Evolutionary conservation across 2,329 filamentous ascomycete genomes (phyloP).

Genomic region (Aspergillus texensis): DNA sequence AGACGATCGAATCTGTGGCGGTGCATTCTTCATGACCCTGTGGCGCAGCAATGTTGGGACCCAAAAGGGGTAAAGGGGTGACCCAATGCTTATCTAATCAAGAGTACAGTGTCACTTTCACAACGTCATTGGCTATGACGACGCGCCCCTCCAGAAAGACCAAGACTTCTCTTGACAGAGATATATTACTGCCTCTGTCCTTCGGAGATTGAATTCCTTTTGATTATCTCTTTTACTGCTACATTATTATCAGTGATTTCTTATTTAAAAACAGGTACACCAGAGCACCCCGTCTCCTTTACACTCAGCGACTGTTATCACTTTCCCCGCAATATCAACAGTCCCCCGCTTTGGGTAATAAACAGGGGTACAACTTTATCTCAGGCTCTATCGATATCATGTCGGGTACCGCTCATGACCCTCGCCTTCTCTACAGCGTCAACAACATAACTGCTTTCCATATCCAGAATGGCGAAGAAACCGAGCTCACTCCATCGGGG

Average conservation of each 20-base stretch:
- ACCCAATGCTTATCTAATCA: not conserved
- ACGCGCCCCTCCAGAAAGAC: not conserved
- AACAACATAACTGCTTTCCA: constrained; percentile 90
- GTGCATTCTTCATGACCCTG: not conserved
- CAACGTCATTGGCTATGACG: constrained; percentile 2
- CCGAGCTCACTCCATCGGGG: constrained; percentile 78
- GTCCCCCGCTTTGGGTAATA: not conserved
- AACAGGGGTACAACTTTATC: not conserved
- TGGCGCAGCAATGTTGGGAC: constrained; percentile 1
- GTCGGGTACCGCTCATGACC: constrained; percentile 36
- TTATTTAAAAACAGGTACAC: not conserved
- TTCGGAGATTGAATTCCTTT: not conserved
- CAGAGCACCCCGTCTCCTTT: not conserved
- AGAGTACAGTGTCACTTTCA: not conserved
- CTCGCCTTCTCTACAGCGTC: constrained; percentile 53
- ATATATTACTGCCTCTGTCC: not conserved
- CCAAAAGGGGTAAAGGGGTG: not conserved
- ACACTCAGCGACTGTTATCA: not conserved
- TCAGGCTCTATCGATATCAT: constrained; percentile 16
- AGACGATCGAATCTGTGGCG: not conserved
- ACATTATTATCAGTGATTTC: not conserved
- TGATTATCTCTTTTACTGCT: not conserved
- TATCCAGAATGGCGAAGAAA: constrained; percentile 83
- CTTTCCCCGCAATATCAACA: not conserved
- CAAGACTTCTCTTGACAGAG: not conserved